phyloP scores from a whole-genome alignment of 2,329 filamentous ascomycete genomes.

The Beauveria medogensis region DNA sequence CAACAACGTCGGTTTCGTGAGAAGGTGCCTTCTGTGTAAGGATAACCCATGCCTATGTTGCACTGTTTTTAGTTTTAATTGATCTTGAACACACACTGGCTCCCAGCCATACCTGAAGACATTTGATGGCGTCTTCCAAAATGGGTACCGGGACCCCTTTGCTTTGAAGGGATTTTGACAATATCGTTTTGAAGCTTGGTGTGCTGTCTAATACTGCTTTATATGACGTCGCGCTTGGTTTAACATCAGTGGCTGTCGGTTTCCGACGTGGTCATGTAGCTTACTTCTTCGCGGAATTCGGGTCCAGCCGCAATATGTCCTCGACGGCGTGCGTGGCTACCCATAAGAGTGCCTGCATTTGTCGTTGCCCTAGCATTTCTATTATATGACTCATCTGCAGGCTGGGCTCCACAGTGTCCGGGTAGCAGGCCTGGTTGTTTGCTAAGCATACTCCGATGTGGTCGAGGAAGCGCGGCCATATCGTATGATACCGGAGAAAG shows the following conservation, averaged over 20 bases:
- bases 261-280: conserved; percentile 13
- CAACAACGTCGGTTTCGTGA: conserved; percentile 47
- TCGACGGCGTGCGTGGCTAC: conserved; percentile 40
- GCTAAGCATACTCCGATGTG: conserved; percentile 52
- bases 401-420: conserved; percentile 19
- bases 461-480: conserved; percentile 58
- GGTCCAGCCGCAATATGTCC: conserved; percentile 49
- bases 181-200: conserved; percentile 31
- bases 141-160: conserved; percentile 24
- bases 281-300: conserved; percentile 50
- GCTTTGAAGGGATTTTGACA: conserved; percentile 29
- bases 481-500: conserved; percentile 60
- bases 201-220: conserved; percentile 32
- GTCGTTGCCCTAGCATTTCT: conserved; percentile 35
- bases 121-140: conserved; percentile 49
- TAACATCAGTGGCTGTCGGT: conserved; percentile 16
- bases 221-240: conserved; percentile 29
- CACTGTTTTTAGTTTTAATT: background rate
- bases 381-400: conserved; percentile 37
- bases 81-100: conserved; percentile 20
- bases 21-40: conserved; percentile 61
- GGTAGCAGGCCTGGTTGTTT: conserved; percentile 18
- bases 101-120: conserved; percentile 46
- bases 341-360: conserved; percentile 53
- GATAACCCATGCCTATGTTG: conserved; percentile 58